These are phyloP conservation scores for Phytopythium delawarense DNA, from an alignment of 352 stramenopile species.

Conservation along the genomic window DNA sequence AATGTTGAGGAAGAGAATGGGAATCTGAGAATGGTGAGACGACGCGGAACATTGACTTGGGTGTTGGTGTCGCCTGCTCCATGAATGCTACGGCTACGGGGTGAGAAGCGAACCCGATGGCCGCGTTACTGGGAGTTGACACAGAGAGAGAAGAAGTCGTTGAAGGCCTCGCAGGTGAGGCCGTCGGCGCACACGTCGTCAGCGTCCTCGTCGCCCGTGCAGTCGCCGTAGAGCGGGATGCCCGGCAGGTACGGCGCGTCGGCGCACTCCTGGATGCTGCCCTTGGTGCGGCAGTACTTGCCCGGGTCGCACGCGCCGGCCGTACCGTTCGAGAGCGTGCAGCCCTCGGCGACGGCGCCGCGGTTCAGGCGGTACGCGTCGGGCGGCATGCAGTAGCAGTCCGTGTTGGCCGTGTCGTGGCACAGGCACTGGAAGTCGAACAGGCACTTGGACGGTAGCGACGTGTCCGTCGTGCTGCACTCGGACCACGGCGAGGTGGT, in stretches of 20 bases:
- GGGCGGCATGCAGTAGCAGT: constrained; percentile 47
- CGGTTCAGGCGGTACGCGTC: constrained; percentile 41
- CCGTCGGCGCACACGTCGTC: constrained; percentile 21
- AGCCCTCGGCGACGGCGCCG: constrained; percentile 17
- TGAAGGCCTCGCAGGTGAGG: constrained; percentile 33
- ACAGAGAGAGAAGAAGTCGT: constrained; percentile 37
- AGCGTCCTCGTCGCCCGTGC: constrained; percentile 17
- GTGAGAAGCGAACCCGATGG: not conserved
- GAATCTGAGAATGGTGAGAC: not conserved
- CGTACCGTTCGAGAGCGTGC: constrained; percentile 31
- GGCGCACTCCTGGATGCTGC: constrained; percentile 41
- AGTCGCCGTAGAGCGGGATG: constrained; percentile 41
- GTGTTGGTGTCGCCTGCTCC: not conserved
- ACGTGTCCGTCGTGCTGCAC: constrained; percentile 27
- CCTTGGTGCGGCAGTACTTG: constrained; percentile 58
- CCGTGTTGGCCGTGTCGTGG: constrained; percentile 32
- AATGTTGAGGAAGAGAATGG: not conserved
- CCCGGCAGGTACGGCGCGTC: constrained; percentile 36
- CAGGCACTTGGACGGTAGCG: constrained; percentile 42
- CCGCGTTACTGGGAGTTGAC: constrained; percentile 10
- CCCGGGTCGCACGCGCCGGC: constrained; percentile 29
- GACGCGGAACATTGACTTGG: not conserved
- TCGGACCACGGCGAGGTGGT: constrained; percentile 34
- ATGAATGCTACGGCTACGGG: not conserved
- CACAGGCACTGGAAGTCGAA: constrained; percentile 43